A percentile compares a stretch with the other conserved stretches of the same genome.
Conservation (phyloP, 2,329 filamentous ascomycete species). For the Fusarium brachygibbosum region DNA sequence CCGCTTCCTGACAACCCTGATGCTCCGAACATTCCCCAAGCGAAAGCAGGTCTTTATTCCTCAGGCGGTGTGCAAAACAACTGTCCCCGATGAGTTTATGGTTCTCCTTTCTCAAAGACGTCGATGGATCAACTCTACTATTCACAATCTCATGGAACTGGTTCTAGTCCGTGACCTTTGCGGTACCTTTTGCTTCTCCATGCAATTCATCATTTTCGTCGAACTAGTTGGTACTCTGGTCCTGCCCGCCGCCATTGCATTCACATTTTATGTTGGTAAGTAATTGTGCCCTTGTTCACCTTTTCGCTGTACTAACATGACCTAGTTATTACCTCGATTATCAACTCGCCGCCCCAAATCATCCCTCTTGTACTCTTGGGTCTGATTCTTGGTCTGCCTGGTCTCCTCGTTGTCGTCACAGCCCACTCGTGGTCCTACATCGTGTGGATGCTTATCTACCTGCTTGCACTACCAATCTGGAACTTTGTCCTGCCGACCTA, state of each 20-base stretch:
- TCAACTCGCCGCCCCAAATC: slow-evolving; percentile 80
- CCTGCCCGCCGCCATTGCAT: slow-evolving; percentile 93
- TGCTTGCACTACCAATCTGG: slow-evolving; percentile 93
- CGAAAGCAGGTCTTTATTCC: slow-evolving; percentile 99
- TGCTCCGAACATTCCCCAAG: slow-evolving; percentile 99
- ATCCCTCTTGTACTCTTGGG: slow-evolving; percentile 91
- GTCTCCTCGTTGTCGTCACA: slow-evolving; percentile 90
- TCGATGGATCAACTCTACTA: slow-evolving; percentile 99
- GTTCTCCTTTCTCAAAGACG: slow-evolving; percentile 94
- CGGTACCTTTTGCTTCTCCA: slow-evolving; percentile 99
- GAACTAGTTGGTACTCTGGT: slow-evolving; percentile 96
- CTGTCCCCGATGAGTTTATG: slow-evolving; percentile 91
- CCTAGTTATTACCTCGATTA: slow-evolving; percentile 86
- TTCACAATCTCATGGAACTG: slow-evolving; percentile 98
- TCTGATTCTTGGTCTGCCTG: slow-evolving; percentile 93
- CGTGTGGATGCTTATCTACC: slow-evolving; percentile 96
- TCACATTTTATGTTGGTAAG: slow-evolving; percentile 96
- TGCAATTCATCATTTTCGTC: slow-evolving; percentile 98
- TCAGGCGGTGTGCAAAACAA: slow-evolving; percentile 98
- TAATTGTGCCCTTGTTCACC: slow-evolving; percentile 43
- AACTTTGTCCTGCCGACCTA: slow-evolving; percentile 96
- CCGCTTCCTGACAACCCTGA: slow-evolving; percentile 94
- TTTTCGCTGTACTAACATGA: slow-evolving; percentile 15
- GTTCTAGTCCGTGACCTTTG: slow-evolving; percentile 95
- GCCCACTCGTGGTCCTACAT: slow-evolving; percentile 94